Conservation (phyloP, 2,329 filamentous ascomycete species). For the Pseudopithomyces chartarum region DNA sequence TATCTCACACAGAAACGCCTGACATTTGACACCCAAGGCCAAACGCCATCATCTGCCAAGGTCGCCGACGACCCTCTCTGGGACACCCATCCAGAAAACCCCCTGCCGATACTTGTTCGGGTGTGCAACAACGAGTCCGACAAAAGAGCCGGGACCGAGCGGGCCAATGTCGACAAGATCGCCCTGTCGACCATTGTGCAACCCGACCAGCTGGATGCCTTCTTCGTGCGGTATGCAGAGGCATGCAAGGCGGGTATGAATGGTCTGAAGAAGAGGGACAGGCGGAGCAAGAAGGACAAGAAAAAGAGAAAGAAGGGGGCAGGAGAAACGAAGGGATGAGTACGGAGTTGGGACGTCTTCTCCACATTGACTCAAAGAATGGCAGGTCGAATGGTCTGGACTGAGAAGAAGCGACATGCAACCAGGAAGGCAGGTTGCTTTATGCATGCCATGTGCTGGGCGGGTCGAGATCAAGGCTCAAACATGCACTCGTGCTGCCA, state of each 20-base stretch:
- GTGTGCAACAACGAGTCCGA: conserved; percentile 76
- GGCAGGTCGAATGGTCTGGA: not conserved
- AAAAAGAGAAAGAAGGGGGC: conserved; percentile 64
- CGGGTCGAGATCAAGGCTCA: no score
- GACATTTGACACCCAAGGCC: conserved; percentile 49
- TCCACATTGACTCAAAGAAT: not conserved
- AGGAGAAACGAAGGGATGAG: conserved; percentile 28
- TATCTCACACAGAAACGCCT: conserved; percentile 77
- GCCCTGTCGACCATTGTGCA: conserved; percentile 86
- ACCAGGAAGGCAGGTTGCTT: not conserved
- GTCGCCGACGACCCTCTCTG: conserved; percentile 59
- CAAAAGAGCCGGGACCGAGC: conserved; percentile 49
- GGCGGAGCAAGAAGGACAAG: conserved; percentile 81
- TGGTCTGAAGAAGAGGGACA: conserved; percentile 88
- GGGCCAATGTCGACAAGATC: conserved; percentile 60
- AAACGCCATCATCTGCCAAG: conserved; percentile 41
- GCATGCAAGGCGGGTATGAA: conserved; percentile 89
- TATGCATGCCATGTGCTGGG: no score
- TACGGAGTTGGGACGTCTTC: not conserved
- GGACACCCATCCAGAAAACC: conserved; percentile 63
- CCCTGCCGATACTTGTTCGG: conserved; percentile 77
- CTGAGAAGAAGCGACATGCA: not conserved
- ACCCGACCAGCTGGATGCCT: conserved; percentile 74
- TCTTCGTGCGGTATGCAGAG: conserved; percentile 86
- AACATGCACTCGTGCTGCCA: no score